Evolutionary conservation across 495 filamentous ascomycete genomes (phyloP).

Genomic region (Penicillium parvum): DNA sequence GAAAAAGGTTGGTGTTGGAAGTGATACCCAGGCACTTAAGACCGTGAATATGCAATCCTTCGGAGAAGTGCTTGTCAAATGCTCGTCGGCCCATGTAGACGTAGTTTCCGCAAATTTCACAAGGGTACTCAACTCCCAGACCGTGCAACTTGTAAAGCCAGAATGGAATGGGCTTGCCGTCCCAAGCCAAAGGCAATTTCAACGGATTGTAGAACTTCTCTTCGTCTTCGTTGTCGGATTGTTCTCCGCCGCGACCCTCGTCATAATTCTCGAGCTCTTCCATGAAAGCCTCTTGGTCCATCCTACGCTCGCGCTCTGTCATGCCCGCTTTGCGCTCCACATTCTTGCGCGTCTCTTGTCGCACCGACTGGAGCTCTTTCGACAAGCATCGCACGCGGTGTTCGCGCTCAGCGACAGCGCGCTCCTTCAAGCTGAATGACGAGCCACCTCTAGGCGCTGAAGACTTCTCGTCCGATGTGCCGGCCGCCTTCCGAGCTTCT

Average conservation of each 20-base stretch:
- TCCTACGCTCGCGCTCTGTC: conserved; percentile 90
- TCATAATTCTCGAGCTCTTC: conserved; percentile 50
- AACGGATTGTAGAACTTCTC: conserved; percentile 95
- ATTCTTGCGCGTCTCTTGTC: conserved; percentile 82
- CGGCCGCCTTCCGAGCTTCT: conserved; percentile 50
- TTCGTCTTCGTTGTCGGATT: conserved; percentile 65
- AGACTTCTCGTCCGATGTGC: conserved; percentile 22
- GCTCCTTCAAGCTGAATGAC: conserved; percentile 67
- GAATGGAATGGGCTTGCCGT: conserved; percentile 97
- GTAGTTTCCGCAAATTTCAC: conserved; percentile 96
- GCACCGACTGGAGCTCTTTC: conserved; percentile 69
- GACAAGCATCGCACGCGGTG: conserved; percentile 74
- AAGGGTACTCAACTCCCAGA: conserved; percentile 88
- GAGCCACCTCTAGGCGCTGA: conserved; percentile 16
- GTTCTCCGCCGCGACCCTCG: conserved; percentile 52
- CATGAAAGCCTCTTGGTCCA: conserved; percentile 85
- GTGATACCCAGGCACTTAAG: conserved; percentile 91
- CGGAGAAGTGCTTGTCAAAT: conserved; percentile 98
- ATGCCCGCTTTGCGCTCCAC: conserved; percentile 92
- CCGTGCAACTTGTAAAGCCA: conserved; percentile 98
- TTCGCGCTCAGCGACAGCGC: conserved; percentile 85
- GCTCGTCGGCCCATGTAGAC: conserved; percentile 95
- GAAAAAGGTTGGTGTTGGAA: conserved; percentile 78
- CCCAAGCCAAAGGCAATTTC: conserved; percentile 93
- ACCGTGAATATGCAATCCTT: conserved; percentile 86